Percentiles rank a stretch among this genome's conserved stretches.
These are phyloP conservation scores for Phyllosticta citrichinensis DNA, from an alignment of 2,329 filamentous ascomycete species.

Conservation along the genomic window DNA sequence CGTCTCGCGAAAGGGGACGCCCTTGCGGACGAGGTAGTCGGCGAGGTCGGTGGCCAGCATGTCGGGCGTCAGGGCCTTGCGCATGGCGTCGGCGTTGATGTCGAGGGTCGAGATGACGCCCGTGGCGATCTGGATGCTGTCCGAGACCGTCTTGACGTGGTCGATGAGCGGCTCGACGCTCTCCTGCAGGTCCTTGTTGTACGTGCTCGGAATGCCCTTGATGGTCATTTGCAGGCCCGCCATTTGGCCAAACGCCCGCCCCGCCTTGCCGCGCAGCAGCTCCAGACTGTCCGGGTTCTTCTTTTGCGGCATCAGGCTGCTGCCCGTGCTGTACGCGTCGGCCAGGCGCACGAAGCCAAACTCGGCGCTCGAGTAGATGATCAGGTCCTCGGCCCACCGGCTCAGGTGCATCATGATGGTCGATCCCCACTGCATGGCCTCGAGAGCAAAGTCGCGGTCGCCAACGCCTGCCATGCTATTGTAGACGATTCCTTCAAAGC, in stretches of 20 bases:
- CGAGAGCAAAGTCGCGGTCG: conserved; percentile 73
- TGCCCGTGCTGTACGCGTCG: conserved; percentile 72
- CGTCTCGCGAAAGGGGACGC: conserved; percentile 69
- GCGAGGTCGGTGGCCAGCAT: conserved; percentile 70
- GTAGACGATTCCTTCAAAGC: conserved; percentile 63
- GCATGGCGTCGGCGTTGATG: conserved; percentile 65
- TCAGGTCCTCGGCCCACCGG: conserved; percentile 76
- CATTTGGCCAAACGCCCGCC: conserved; percentile 71
- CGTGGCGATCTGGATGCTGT: conserved; percentile 74
- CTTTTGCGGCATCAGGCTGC: conserved; percentile 73
- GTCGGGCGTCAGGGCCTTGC: conserved; percentile 64
- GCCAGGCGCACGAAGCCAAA: conserved; percentile 68
- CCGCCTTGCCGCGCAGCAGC: conserved; percentile 67
- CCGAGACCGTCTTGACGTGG: conserved; percentile 67
- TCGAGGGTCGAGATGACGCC: conserved; percentile 67
- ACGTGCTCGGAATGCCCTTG: conserved; percentile 68
- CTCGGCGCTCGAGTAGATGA: conserved; percentile 68
- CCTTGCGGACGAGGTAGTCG: conserved; percentile 54
- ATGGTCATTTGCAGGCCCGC: conserved; percentile 67
- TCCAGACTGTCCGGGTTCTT: conserved; percentile 71
- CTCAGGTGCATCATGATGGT: conserved; percentile 73
- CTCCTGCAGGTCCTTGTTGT: conserved; percentile 92
- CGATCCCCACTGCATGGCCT: conserved; percentile 70
- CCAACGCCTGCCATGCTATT: conserved; percentile 70
- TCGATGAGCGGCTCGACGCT: conserved; percentile 78